Percentiles rank a stretch among this genome's conserved stretches.
Conservation (phyloP, 306 rosid genomes). For the Glycine latifolia region DNA sequence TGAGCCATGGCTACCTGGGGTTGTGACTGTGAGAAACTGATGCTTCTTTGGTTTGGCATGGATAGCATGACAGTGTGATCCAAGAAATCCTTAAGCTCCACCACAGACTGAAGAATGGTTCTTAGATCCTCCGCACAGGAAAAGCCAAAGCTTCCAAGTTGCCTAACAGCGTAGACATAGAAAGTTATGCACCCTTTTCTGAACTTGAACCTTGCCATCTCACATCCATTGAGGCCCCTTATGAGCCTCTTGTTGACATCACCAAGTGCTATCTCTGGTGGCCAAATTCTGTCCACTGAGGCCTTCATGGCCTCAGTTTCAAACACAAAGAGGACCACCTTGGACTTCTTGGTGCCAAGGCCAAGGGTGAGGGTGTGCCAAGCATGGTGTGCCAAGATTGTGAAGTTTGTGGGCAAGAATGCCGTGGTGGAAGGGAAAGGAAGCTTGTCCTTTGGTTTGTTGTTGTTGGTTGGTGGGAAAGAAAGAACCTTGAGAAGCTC, state of each 20-base stretch:
- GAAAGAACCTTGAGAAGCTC: slow-evolving; percentile 83
- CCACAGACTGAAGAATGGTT: slow-evolving; percentile 77
- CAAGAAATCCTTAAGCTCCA: slow-evolving; percentile 90
- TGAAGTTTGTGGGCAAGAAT: slow-evolving; percentile 92
- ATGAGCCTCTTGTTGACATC: slow-evolving; percentile 85
- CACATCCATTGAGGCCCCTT: slow-evolving; percentile 72
- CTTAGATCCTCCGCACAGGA: slow-evolving; percentile 76
- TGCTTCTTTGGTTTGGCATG: slow-evolving; percentile 85
- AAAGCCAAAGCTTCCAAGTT: slow-evolving; percentile 69
- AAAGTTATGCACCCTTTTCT: slow-evolving; percentile 94
- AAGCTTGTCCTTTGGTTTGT: slow-evolving; percentile 39
- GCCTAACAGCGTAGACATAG: slow-evolving; percentile 91
- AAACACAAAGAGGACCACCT: slow-evolving; percentile 81
- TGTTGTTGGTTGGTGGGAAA: slow-evolving; percentile 65
- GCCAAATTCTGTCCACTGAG: slow-evolving; percentile 74
- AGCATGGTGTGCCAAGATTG: slow-evolving; percentile 94
- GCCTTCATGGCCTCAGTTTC: slow-evolving; percentile 72
- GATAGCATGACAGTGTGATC: slow-evolving; percentile 97
- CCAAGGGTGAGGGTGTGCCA: slow-evolving; percentile 98
- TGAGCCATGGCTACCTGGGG: slow-evolving; percentile 87
- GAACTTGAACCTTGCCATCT: slow-evolving; percentile 95
- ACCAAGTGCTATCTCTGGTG: slow-evolving; percentile 83
- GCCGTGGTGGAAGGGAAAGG: slow-evolving; percentile 91
- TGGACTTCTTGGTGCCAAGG: slow-evolving; percentile 93
- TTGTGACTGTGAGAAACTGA: slow-evolving; percentile 57